Evolutionary conservation across 2,329 filamentous ascomycete species (phyloP).

Genomic region (Cercospora citrullina): DNA sequence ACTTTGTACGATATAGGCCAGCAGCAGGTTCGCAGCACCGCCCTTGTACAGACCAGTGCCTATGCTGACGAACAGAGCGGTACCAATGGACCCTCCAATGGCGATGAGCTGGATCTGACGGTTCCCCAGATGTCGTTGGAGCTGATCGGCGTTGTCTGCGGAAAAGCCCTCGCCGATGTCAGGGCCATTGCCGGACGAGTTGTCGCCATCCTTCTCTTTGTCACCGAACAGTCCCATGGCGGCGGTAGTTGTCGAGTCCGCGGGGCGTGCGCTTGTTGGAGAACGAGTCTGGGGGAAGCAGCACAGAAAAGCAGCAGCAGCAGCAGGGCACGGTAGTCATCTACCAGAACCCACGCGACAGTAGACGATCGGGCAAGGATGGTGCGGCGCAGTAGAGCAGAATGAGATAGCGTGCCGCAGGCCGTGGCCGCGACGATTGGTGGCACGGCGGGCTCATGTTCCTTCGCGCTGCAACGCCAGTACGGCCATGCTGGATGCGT

Average conservation of each 20-base stretch:
- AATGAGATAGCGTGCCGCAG: not conserved
- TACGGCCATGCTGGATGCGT: not conserved
- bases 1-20: conserved; percentile 60
- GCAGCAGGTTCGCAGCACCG: conserved; percentile 56
- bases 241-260: not conserved
- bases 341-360: not conserved
- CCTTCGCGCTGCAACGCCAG: conserved; percentile 6
- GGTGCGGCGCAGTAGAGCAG: not conserved
- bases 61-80: conserved; percentile 49
- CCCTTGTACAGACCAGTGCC: conserved; percentile 56
- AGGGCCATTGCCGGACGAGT: conserved; percentile 13
- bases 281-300: not conserved
- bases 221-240: conserved; percentile 24
- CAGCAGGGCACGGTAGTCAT: not conserved
- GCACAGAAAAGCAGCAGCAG: not conserved
- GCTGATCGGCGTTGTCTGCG: conserved; percentile 33
- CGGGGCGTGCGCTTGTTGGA: not conserved
- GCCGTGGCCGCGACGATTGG: not conserved
- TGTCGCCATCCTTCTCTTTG: conserved; percentile 20
- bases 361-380: not conserved
- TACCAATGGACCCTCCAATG: conserved; percentile 40
- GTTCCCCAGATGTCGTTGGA: conserved; percentile 38
- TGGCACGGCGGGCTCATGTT: not conserved
- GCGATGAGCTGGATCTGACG: conserved; percentile 42
- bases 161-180: conserved; percentile 23